These are phyloP conservation scores for Myriosclerotinia scirpicola DNA, from an alignment of 2,329 filamentous ascomycete species.

Conservation along the genomic window DNA sequence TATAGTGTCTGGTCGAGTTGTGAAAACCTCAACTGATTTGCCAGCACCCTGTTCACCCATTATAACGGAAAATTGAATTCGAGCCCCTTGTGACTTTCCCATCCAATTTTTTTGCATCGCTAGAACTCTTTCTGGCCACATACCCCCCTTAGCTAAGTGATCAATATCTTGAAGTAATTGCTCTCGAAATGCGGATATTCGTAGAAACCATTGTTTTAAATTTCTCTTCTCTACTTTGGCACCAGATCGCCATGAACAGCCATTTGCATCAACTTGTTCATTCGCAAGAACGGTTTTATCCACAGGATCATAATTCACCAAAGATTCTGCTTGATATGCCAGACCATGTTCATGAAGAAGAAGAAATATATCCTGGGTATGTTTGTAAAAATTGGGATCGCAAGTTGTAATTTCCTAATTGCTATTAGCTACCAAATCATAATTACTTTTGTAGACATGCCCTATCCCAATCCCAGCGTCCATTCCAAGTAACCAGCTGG, in stretches of 20 bases:
- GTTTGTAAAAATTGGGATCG: constrained; percentile 82
- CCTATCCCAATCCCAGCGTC: constrained; percentile 77
- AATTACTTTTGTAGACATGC: constrained; percentile 52
- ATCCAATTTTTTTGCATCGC: constrained; percentile 88
- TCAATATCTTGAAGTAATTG: constrained; percentile 70
- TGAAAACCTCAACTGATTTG: constrained; percentile 67
- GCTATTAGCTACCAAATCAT: constrained; percentile 27
- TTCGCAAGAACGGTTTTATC: constrained; percentile 90
- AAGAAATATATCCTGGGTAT: constrained; percentile 84
- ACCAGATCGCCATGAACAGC: constrained; percentile 83
- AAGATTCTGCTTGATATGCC: constrained; percentile 78
- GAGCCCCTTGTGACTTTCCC: constrained; percentile 72
- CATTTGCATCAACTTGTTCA: constrained; percentile 87
- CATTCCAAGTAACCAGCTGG: constrained; percentile 77
- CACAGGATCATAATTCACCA: constrained; percentile 88
- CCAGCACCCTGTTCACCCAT: constrained; percentile 30
- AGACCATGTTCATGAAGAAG: constrained; percentile 71
- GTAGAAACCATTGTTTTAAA: constrained; percentile 87
- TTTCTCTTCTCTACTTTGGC: constrained; percentile 77
- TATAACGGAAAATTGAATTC: constrained; percentile 67
- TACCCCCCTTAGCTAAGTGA: constrained; percentile 57
- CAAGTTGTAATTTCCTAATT: constrained; percentile 78
- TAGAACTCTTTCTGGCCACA: constrained; percentile 81
- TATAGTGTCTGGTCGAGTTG: constrained; percentile 82
- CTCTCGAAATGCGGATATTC: constrained; percentile 77